Base-by-base conservation (phyloP, 306 rosid species). In the Glycine tomentella region DNA sequence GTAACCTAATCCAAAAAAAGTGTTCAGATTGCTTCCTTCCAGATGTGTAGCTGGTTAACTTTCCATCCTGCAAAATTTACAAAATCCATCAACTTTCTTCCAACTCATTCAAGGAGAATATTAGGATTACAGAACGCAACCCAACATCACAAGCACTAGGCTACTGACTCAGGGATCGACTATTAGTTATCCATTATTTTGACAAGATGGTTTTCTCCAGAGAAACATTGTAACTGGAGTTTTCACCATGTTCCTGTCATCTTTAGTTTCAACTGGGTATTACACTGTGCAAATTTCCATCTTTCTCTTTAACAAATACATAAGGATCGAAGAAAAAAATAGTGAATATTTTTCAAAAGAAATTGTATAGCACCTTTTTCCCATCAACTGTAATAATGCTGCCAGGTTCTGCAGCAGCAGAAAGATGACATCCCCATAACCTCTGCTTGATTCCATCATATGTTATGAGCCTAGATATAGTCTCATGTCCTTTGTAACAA, bases 401-500 rank as follows among this genome's bases (percentile, higher is more conserved):
- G 84, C 95, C 97, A 53, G 94, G 94, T 82, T 93, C 95, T 62
- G 89, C 95, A 0, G 92, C 86, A 6, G 89, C 91, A 8, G 97
- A 89, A 82, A 95, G 97, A 81, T 76, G 67, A 81, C 91, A 61
- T 65, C 97, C 99, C 97, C 97, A 95, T 74, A 95, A 89, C 84
- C 88, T 89, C 89, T 95, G 99, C 87, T 95, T 95, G 78, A 95
- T 69, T 80, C 99, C 97, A 84, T 91, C 93, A 17, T 95, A 93
- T 6, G 99, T 95, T 80, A 95, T 90, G 34, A 95, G 91, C 84
- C 97, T 89, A 83, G 99, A 80, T 84, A 95, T 88, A 64, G 99
- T 95, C 88, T 95, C 99, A 84, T 95, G 97, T 80, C 97, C 99
- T 85, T 92, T 95, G 87, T 93, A 95, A 85, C 99, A 95, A 50